Conservation (phyloP, 108 stramenopile species). For the Stephanodiscus minutulus region DNA sequence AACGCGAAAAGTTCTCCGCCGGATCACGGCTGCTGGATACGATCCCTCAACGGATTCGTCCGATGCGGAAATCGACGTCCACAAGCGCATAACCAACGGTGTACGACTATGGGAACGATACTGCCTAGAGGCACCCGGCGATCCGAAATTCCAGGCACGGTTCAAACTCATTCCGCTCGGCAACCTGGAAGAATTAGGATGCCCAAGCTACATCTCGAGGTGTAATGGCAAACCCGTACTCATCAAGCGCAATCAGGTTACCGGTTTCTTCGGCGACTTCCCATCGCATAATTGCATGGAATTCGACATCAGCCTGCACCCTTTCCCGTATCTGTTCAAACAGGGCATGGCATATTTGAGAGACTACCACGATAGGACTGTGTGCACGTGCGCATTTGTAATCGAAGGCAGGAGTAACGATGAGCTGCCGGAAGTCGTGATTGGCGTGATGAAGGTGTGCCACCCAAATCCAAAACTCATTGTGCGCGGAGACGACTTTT, state of each 20-base stretch:
- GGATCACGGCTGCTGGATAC: constrained; percentile 75
- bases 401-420: constrained; percentile 83
- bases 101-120: constrained; percentile 79
- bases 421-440: constrained; percentile 75
- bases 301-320: constrained; percentile 84
- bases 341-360: constrained; percentile 82
- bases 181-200: constrained; percentile 76
- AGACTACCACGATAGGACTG: constrained; percentile 67
- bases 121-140: constrained; percentile 72
- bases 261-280: constrained; percentile 74
- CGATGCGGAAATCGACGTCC: constrained; percentile 44
- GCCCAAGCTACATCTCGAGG: constrained; percentile 76
- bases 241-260: constrained; percentile 78
- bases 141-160: constrained; percentile 66
- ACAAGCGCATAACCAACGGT: constrained; percentile 71
- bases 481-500: constrained; percentile 64
- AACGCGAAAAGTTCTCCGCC: constrained; percentile 71
- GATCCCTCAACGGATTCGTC: constrained; percentile 55
- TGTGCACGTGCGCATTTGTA: constrained; percentile 74
- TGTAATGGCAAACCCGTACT: constrained; percentile 87
- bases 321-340: constrained; percentile 83
- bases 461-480: constrained; percentile 68
- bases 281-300: constrained; percentile 74
- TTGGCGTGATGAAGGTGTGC: constrained; percentile 72
- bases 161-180: constrained; percentile 77